Conservation (phyloP, 345 rosid genomes). For the Eucalyptus camaldulensis region DNA sequence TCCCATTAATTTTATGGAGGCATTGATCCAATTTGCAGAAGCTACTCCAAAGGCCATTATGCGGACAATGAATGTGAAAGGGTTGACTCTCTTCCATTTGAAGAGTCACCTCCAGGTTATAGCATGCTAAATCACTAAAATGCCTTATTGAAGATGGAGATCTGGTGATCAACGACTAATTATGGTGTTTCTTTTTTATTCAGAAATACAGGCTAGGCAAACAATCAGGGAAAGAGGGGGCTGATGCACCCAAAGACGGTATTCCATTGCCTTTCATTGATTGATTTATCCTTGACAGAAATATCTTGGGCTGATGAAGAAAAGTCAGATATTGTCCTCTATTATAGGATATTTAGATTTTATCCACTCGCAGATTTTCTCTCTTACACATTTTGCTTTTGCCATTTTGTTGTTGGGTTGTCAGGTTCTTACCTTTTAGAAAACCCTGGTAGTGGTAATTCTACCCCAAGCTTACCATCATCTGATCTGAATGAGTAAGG, state of each 20-base stretch:
- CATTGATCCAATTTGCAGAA: constrained; percentile 25
- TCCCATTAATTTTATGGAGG: background rate
- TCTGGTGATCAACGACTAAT: background rate
- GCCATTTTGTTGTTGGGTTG: constrained; percentile 4
- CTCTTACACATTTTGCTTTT: background rate
- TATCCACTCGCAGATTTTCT: background rate
- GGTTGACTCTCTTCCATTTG: constrained; percentile 80
- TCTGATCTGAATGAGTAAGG: constrained; percentile 65
- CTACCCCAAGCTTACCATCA: constrained; percentile 24
- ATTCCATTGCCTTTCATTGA: background rate
- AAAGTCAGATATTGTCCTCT: background rate
- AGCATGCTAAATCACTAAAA: background rate
- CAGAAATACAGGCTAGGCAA: constrained; percentile 90
- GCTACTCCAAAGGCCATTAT: constrained; percentile 94
- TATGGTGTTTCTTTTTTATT: background rate
- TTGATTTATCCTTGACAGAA: background rate
- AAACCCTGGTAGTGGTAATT: constrained; percentile 16
- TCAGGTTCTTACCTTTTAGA: constrained; percentile 44
- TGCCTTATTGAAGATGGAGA: background rate
- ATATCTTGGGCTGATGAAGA: background rate
- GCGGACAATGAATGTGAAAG: constrained; percentile 93
- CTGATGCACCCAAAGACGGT: constrained; percentile 50
- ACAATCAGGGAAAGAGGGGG: constrained; percentile 68
- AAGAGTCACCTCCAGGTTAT: constrained; percentile 94
- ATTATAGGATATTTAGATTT: background rate